Percentiles rank a stretch among this genome's conserved stretches.
Conservation (phyloP, 2,329 filamentous ascomycete genomes). For the Hymenoscyphus occultus region DNA sequence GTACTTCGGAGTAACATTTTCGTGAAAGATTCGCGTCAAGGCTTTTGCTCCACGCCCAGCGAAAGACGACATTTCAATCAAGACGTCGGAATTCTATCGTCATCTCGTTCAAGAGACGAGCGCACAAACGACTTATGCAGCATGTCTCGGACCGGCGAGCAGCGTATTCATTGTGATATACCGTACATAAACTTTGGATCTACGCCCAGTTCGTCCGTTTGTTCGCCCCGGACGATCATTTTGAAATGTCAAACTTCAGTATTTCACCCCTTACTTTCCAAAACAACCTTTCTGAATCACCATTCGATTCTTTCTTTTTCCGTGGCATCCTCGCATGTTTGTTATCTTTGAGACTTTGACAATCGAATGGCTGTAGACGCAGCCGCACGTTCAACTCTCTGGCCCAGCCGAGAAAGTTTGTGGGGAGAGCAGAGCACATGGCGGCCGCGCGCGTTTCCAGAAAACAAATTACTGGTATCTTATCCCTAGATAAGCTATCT, state of each 20-base stretch:
- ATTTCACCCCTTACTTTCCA: neutral
- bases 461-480: neutral
- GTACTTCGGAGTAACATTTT: neutral
- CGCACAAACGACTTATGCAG: neutral
- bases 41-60: neutral
- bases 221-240: neutral
- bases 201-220: neutral
- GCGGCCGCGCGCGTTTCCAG: neutral
- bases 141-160: neutral
- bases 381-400: neutral
- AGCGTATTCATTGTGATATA: neutral
- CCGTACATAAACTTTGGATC: neutral
- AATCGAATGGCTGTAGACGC: neutral
- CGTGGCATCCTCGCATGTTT: too few relatives aligned
- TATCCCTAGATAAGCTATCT: neutral
- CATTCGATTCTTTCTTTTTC: neutral
- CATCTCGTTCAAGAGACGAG: neutral
- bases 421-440: conserved; percentile 5
- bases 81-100: too few relatives aligned
- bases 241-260: neutral
- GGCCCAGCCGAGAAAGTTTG: neutral
- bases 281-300: neutral
- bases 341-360: neutral
- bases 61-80: too few relatives aligned
- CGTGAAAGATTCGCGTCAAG: neutral